phyloP scores from a whole-genome alignment of 202 grass and related monocot genomes.

The Cymbopogon flexuosus region DNA sequence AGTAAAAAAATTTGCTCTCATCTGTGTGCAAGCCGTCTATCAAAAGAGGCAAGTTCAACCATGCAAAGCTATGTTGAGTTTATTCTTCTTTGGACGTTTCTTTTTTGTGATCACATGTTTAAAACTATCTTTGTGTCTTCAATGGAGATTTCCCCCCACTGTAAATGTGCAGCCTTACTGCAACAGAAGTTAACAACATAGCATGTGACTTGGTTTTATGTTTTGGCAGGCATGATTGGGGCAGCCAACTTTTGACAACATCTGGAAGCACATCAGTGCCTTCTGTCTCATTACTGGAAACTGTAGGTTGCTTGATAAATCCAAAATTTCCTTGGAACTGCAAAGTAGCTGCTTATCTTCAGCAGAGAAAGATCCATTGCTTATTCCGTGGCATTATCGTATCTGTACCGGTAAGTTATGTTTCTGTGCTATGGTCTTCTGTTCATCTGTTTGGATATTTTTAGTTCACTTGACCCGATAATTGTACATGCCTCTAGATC shows the following conservation, averaged over 20 bases:
- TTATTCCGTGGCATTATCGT: conserved; percentile 73
- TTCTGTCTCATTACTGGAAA: conserved; percentile 59
- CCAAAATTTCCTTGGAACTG: conserved; percentile 71
- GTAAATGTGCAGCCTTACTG: background rate
- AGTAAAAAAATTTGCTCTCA: conserved; percentile 70
- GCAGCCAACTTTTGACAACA: conserved; percentile 55
- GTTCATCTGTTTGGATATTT: background rate
- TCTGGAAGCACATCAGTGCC: conserved; percentile 45
- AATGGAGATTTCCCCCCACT: background rate
- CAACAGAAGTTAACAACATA: background rate
- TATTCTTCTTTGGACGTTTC: conserved; percentile 10
- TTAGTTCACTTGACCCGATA: conserved; percentile 5
- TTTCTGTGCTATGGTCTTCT: background rate
- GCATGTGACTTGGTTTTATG: conserved; percentile 18
- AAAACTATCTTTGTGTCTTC: background rate
- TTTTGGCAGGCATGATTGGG: conserved; percentile 62
- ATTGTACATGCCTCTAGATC: background rate
- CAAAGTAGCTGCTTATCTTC: conserved; percentile 58
- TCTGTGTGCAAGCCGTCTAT: conserved; percentile 69
- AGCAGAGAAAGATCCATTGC: conserved; percentile 59
- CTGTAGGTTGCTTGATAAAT: conserved; percentile 75
- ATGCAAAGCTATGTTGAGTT: background rate
- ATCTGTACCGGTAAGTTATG: conserved; percentile 57
- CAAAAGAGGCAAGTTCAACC: conserved; percentile 59
- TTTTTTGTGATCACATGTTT: background rate